Conservation (phyloP, 345 rosid genomes). For the Mallotus nudiflorus region DNA sequence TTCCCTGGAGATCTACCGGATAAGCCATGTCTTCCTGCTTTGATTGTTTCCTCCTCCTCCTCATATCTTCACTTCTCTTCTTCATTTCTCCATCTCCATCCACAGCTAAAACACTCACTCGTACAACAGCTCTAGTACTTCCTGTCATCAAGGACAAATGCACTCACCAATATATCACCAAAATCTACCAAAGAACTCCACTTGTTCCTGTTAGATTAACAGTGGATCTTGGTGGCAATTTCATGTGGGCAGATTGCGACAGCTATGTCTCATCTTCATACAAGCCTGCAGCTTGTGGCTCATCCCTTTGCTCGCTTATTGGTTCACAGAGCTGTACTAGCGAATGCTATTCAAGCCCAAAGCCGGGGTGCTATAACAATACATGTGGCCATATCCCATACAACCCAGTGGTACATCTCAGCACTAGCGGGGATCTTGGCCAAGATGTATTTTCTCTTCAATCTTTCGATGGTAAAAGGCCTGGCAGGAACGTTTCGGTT, state of each 20-base stretch:
- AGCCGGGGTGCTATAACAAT: slow-evolving; percentile 23
- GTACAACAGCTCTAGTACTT: slow-evolving; percentile 24
- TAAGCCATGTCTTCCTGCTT: too few relatives aligned
- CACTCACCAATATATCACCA: slow-evolving; percentile 54
- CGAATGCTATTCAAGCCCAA: slow-evolving; percentile 4
- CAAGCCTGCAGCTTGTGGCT: slow-evolving; percentile 44
- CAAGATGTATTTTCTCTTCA: slow-evolving; percentile 9
- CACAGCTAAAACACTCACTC: too few relatives aligned
- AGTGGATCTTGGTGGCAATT: slow-evolving; percentile 62
- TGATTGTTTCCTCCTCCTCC: too few relatives aligned
- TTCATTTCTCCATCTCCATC: too few relatives aligned
- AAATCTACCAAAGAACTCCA: slow-evolving; percentile 59
- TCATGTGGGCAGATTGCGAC: slow-evolving; percentile 61
- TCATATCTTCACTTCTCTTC: too few relatives aligned
- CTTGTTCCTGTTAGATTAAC: slow-evolving; percentile 42
- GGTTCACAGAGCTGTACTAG: background rate
- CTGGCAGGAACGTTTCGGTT: background rate
- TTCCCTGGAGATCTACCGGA: too few relatives aligned
- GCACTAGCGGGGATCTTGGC: background rate
- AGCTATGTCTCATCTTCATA: slow-evolving; percentile 59
- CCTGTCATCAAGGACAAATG: slow-evolving; percentile 57
- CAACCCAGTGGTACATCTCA: background rate
- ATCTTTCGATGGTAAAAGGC: slow-evolving; percentile 5
- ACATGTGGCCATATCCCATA: slow-evolving; percentile 4
- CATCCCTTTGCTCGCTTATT: slow-evolving; percentile 55